Evolutionary conservation across 306 rosid genomes (phyloP), one percentile per base, ranked within the genome.

Genomic region (Cajanus cajan): DNA sequence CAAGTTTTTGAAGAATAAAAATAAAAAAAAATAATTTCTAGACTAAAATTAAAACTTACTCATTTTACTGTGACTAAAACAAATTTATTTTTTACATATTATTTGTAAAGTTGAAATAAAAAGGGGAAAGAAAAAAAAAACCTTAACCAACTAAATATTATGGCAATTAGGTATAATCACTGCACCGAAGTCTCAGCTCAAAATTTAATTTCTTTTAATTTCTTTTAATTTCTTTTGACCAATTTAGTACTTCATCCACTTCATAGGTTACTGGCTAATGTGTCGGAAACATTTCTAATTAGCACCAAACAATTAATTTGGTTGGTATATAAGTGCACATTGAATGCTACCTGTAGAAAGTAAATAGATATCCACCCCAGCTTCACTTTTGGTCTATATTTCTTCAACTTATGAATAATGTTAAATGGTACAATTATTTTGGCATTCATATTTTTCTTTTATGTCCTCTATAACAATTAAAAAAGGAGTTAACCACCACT

Each of bases 101-200:
- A n/a, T n/a, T n/a, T n/a, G n/a, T n/a, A n/a, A n/a, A n/a, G n/a
- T n/a, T n/a, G n/a, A 28, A 28, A 28, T 1, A 28, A 28, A 28
- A 28, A 28, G 31, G 1, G 31, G 31, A 3, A 28, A 28, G 31
- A 28, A 1, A 28, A 1, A 28, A 3, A 1, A 3, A 28, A 28
- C 3, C 31, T 1, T 28, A 28, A 3, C 31, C 31, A 28, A 3
- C 3, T 28, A 3, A n/a, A n/a, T n/a, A 28, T 28, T 8, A 25
- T 63, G 8, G 69, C 28, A 63, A 65, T 39, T 59, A n/a, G 13
- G 31, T 28, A n/a, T 15, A 67, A 67, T 74, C 33, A 51, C 24
- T 31, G 68, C 81, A 52, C 81, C 81, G 58, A 2, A 37, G 5
- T 77, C 66, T 65, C 41, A 6, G 72, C 34, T 39, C 43, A 44